Percentiles rank a stretch among this genome's conserved stretches.
phyloP scores from a whole-genome alignment of 176 grass and related monocot species.

The barley (Hordeum vulgare) region DNA sequence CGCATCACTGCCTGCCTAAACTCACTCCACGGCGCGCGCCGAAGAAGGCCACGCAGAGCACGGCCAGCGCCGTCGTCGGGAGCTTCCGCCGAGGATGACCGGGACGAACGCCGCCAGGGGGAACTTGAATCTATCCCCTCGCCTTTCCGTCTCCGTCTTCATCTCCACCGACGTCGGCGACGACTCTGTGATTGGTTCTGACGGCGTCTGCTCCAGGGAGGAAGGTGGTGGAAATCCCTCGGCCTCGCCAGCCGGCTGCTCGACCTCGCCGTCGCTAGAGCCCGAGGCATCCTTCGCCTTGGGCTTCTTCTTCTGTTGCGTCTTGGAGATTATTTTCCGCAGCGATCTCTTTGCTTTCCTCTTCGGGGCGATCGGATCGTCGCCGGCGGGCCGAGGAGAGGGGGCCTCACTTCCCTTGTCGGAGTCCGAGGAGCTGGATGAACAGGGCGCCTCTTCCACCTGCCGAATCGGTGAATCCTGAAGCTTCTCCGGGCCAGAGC shows the following conservation, averaged over 20 bases:
- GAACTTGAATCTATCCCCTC: background rate
- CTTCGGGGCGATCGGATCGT: background rate
- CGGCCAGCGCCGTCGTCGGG: slow-evolving; percentile 44
- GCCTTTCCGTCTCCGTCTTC: background rate
- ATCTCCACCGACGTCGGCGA: background rate
- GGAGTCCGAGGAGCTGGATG: slow-evolving; percentile 13
- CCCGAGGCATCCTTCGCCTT: too few species aligned
- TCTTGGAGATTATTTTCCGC: slow-evolving; percentile 38
- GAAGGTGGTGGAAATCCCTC: too few species aligned
- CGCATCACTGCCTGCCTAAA: background rate
- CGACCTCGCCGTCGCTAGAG: background rate
- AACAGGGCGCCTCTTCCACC: slow-evolving; percentile 13
- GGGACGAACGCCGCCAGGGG: slow-evolving; percentile 19
- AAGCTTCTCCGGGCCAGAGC: background rate
- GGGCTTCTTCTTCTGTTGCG: background rate
- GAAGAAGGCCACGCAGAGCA: slow-evolving; percentile 44
- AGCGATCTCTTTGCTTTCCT: slow-evolving; percentile 33
- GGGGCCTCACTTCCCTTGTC: background rate
- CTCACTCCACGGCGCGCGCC: too few species aligned
- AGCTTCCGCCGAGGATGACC: slow-evolving; percentile 52
- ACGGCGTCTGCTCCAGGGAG: background rate
- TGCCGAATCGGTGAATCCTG: slow-evolving; percentile 35
- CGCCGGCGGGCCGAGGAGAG: background rate
- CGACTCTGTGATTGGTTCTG: background rate
- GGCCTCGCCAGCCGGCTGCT: background rate